These are phyloP conservation scores for Suillus subaureus DNA, from an alignment of 768 basidiomycete genomes.

Conservation along the genomic window DNA sequence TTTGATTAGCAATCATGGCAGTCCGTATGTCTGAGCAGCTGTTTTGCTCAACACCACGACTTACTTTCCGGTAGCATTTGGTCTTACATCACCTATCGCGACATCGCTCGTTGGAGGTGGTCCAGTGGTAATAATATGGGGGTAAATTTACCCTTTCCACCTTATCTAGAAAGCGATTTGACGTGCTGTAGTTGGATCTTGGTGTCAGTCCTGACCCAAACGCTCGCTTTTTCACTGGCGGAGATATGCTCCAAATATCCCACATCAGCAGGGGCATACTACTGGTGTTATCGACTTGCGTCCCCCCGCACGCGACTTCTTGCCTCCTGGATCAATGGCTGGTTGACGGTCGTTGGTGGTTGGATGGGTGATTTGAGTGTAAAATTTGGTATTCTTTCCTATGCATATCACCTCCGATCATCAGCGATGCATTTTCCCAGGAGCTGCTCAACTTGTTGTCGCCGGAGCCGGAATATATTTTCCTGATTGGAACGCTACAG, in stretches of 20 bases:
- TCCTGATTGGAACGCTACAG: conserved; percentile 56
- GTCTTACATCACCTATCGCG: conserved; percentile 56
- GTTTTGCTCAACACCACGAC: neutral
- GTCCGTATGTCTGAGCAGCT: conserved; percentile 50
- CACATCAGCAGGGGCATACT: conserved; percentile 63
- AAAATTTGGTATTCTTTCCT: conserved; percentile 48
- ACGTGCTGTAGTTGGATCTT: conserved; percentile 47
- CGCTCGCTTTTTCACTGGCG: conserved; percentile 54
- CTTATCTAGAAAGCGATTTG: neutral
- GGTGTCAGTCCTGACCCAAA: conserved; percentile 49
- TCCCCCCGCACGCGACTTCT: conserved; percentile 52
- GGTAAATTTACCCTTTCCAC: conserved; percentile 34
- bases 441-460: conserved; percentile 60
- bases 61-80: conserved; percentile 45
- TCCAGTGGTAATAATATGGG: conserved; percentile 61
- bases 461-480: conserved; percentile 61
- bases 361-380: conserved; percentile 72
- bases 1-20: conserved; percentile 54
- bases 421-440: conserved; percentile 30
- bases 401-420: neutral
- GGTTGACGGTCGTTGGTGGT: conserved; percentile 68
- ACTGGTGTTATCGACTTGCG: conserved; percentile 66
- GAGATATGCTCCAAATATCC: conserved; percentile 65
- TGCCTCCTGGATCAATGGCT: conserved; percentile 67
- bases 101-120: conserved; percentile 58